Evolutionary conservation across 345 rosid genomes (phyloP).

Genomic region (Turnera subulata): DNA sequence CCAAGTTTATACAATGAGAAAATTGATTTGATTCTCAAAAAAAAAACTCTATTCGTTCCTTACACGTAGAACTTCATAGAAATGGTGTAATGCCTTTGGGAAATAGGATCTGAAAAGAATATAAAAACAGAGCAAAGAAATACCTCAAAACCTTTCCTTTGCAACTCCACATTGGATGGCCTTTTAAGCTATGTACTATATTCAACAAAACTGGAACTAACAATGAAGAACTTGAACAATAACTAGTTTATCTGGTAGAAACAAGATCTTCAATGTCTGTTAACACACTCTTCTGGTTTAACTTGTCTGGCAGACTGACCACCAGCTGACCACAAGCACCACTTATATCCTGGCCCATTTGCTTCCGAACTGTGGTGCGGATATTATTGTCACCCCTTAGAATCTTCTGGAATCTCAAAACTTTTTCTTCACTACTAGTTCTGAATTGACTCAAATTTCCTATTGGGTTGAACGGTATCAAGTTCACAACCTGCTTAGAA

Average conservation of each 20-base stretch:
- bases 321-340: slow-evolving; percentile 98
- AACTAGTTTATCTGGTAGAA: slow-evolving; percentile 16
- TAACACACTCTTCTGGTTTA: slow-evolving; percentile 24
- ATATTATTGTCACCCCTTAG: slow-evolving; percentile 67
- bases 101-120: too few species aligned
- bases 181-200: too few species aligned
- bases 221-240: too few species aligned
- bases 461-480: slow-evolving; percentile 92
- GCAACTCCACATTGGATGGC: too few species aligned
- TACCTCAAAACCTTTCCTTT: too few species aligned
- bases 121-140: too few species aligned
- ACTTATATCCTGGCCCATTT: slow-evolving; percentile 93
- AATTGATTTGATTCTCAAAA: too few species aligned
- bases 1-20: too few species aligned
- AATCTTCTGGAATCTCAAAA: slow-evolving; percentile 68
- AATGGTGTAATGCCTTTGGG: too few species aligned
- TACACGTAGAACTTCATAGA: too few species aligned
- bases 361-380: slow-evolving; percentile 77
- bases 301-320: slow-evolving; percentile 47
- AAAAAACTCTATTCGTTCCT: too few species aligned
- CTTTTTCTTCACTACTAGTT: slow-evolving; percentile 56
- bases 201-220: too few species aligned
- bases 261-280: slow-evolving; percentile 90
- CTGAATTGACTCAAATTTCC: slow-evolving; percentile 64
- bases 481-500: slow-evolving; percentile 68